A percentile compares a stretch with the other conserved stretches of the same genome.
Evolutionary conservation across 2,329 filamentous ascomycete species (phyloP).

Genomic region (Nemania bipapillata): DNA sequence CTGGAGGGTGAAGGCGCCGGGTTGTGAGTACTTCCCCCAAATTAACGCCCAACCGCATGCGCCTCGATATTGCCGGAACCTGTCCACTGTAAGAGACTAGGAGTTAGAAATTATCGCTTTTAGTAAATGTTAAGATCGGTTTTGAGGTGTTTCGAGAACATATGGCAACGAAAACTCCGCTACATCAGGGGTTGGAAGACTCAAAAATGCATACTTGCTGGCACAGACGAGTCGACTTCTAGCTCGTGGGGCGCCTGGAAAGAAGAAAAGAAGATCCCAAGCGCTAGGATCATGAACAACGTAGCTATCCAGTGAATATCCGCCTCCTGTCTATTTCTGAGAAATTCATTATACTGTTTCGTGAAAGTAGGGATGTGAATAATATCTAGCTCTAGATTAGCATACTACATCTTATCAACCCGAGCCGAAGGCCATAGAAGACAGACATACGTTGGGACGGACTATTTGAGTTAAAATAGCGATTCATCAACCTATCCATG

Average conservation of each 20-base stretch:
- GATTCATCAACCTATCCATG: constrained; percentile 62
- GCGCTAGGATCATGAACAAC: constrained; percentile 60
- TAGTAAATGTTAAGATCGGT: background rate
- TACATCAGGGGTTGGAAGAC: background rate
- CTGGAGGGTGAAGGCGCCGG: constrained; percentile 61
- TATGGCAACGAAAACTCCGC: background rate
- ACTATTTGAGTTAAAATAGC: constrained; percentile 65
- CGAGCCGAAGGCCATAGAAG: background rate
- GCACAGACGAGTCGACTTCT: constrained; percentile 54
- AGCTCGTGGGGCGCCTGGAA: constrained; percentile 60
- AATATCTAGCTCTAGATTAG: constrained; percentile 55
- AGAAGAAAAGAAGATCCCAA: constrained; percentile 59
- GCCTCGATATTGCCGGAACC: constrained; percentile 61
- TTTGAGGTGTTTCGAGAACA: background rate
- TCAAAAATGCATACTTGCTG: constrained; percentile 45
- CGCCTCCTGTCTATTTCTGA: constrained; percentile 55
- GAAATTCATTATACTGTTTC: constrained; percentile 63
- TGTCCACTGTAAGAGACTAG: constrained; percentile 51
- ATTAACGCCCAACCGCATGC: constrained; percentile 65
- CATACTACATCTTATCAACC: constrained; percentile 6
- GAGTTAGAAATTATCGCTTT: constrained; percentile 1
- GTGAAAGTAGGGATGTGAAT: constrained; percentile 65
- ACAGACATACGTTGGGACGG: constrained; percentile 61
- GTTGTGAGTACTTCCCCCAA: constrained; percentile 62
- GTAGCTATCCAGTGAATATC: constrained; percentile 63